Evolutionary conservation across 2,329 filamentous ascomycete genomes (phyloP), one percentile per base, ranked within the genome.

Genomic region (Knufia fluminis): DNA sequence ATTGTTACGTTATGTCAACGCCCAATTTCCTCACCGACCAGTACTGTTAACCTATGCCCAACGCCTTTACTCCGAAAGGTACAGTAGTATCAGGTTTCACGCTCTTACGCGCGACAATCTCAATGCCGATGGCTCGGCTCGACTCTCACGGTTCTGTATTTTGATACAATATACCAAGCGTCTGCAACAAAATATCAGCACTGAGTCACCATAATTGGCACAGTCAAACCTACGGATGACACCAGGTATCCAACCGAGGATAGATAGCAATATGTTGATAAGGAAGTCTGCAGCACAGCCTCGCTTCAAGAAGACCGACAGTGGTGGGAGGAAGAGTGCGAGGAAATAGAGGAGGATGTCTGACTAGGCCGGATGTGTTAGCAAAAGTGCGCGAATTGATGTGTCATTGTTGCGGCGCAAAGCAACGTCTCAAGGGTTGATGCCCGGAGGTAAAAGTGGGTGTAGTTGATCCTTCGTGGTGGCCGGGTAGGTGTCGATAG

Each of bases 251-350:
- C 79, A 83, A 66, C 78, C 81, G 59, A 88, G 74, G 61, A 86
- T 79, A 60, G 86, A 92, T 70, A 94, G 73, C 62, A 87, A 77
- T 69, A 94, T 86, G 82, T 94, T 94, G 79, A 95, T 94, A 69
- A 91, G 73, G 62, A 95, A 75, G 66, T 94, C 86, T 58, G 83
- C 80, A 64, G 82, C 83, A 72, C 89, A 94, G 62, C 89, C 89
- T 59, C 84, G 82, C 82, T 95, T 89, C 61, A 95, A 83, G 78
- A 94, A 92, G 67, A 95, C 89, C 73, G 89, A 88, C 49, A 94
- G 71, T 64, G 89, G 89, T 48, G 89, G 89, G 57, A 95, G 80
- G 73, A 95, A 75, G 75, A 95, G 74, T 74, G 89, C 89, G 71
- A 94, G 77, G 71, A 94, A 56, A 50, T 59, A 59, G 42, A 60